Conservation (phyloP, 2,329 filamentous ascomycete species). For the Hymenoscyphus linearis region DNA sequence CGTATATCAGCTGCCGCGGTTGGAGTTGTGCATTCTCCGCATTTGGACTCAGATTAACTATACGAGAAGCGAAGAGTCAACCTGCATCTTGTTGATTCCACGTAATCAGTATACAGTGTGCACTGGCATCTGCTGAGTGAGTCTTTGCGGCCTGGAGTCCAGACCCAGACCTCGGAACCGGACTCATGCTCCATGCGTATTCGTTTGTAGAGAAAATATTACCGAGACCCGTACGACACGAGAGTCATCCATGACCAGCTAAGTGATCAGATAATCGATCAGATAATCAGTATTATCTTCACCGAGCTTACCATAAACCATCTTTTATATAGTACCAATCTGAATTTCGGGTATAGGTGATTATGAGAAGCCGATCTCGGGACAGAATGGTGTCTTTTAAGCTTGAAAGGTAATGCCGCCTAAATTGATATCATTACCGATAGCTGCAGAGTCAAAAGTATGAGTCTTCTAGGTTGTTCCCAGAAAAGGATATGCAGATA, state of each 20-base stretch:
- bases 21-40: background rate
- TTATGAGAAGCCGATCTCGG: background rate
- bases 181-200: background rate
- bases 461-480: background rate
- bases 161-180: background rate
- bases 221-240: background rate
- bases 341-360: background rate
- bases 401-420: background rate
- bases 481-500: background rate
- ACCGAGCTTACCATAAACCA: no score
- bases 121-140: background rate
- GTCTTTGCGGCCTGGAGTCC: background rate
- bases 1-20: background rate
- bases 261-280: background rate
- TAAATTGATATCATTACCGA: background rate
- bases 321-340: no score
- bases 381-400: background rate
- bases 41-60: background rate
- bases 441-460: no score
- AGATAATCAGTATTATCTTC: background rate
- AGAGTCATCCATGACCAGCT: background rate
- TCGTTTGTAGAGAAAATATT: background rate
- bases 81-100: background rate
- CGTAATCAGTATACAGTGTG: background rate
- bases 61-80: constrained; percentile 1